These are phyloP conservation scores for Athelia psychrophila DNA, from an alignment of 1,284 basidiomycete genomes.

Conservation along the genomic window DNA sequence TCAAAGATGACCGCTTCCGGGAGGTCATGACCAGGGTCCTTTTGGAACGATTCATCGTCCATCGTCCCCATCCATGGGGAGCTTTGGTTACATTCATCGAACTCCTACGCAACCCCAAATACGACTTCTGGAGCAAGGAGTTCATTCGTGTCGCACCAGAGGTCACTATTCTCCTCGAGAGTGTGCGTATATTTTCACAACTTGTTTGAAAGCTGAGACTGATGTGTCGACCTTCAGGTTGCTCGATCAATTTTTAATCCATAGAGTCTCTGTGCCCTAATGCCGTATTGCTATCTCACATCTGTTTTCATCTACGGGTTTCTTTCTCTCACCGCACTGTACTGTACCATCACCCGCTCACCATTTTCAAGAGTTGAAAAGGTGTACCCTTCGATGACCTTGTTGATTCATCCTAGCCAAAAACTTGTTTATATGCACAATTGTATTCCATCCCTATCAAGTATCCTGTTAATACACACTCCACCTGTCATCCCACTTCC, in stretches of 20 bases:
- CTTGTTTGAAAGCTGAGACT: constrained; percentile 1
- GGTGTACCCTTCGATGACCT: constrained; percentile 43
- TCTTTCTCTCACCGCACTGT: constrained; percentile 54
- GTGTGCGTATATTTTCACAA: constrained; percentile 46
- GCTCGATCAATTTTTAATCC: constrained; percentile 70
- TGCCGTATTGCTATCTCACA: constrained; percentile 55
- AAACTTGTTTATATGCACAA: constrained; percentile 12
- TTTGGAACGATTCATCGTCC: constrained; percentile 90
- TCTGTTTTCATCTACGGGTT: constrained; percentile 45
- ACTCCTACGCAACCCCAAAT: constrained; percentile 79
- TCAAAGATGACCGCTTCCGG: constrained; percentile 74
- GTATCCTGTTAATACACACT: constrained; percentile 38
- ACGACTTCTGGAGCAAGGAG: constrained; percentile 85
- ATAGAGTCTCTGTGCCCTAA: constrained; percentile 45
- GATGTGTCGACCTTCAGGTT: constrained; percentile 40
- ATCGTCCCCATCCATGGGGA: constrained; percentile 98
- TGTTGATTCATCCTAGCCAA: constrained; percentile 31
- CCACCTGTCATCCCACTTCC: constrained; percentile 53
- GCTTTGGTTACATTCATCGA: constrained; percentile 93
- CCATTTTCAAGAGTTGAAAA: constrained; percentile 53
- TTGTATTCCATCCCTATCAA: constrained; percentile 13
- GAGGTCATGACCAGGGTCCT: constrained; percentile 92
- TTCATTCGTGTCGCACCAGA: constrained; percentile 80
- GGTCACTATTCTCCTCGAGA: constrained; percentile 77
- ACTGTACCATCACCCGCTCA: constrained; percentile 68